Conservation (phyloP, 768 basidiomycete species). For the Serendipita sp. region DNA sequence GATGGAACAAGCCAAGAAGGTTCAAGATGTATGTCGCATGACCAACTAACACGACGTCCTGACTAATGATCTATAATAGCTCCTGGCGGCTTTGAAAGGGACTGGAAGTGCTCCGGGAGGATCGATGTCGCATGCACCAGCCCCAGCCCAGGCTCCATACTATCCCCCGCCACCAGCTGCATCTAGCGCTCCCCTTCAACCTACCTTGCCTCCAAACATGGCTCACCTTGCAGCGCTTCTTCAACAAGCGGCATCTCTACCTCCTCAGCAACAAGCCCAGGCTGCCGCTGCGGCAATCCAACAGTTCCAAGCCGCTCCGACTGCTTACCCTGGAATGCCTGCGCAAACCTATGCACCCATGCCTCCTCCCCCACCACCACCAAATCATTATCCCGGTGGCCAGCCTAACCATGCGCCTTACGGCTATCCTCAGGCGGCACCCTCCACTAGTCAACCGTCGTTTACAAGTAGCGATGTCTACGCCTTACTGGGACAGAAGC, state of each 20-base stretch:
- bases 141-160: background rate
- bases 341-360: no score
- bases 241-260: background rate
- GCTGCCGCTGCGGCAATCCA: background rate
- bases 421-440: background rate
- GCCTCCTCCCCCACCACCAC: background rate
- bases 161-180: background rate
- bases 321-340: background rate
- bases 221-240: background rate
- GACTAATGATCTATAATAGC: constrained; percentile 17
- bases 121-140: background rate
- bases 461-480: background rate
- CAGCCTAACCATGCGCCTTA: background rate
- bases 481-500: no score
- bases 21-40: constrained; percentile 42
- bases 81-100: constrained; percentile 67
- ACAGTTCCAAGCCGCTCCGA: background rate
- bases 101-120: constrained; percentile 23
- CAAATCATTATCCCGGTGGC: background rate
- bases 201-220: background rate
- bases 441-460: background rate
- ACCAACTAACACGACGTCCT: background rate
- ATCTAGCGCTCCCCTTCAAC: background rate
- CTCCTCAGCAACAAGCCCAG: background rate
- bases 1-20: constrained; percentile 72